These are phyloP conservation scores for Cryomyces antarcticus DNA, from an alignment of 495 filamentous ascomycete genomes.

Conservation along the genomic window DNA sequence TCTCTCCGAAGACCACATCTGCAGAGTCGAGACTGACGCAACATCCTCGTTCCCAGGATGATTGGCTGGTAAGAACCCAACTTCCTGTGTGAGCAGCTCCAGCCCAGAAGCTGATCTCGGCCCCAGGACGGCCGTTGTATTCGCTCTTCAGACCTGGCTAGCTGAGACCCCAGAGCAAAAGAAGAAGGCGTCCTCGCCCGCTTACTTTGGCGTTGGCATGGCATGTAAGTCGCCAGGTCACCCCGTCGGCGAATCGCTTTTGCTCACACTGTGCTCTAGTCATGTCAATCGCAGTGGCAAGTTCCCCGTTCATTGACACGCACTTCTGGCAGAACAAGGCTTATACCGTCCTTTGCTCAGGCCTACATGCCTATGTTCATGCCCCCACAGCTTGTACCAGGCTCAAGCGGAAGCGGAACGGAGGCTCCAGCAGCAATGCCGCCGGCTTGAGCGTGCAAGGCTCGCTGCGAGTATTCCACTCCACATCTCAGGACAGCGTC, in stretches of 20 bases:
- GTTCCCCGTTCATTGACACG: conserved; percentile 8
- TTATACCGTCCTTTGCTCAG: conserved; percentile 13
- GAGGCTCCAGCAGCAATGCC: conserved; percentile 20
- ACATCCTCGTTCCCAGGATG: conserved; percentile 23
- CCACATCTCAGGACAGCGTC: no score
- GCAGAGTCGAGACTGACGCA: neutral
- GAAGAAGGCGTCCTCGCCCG: conserved; percentile 47
- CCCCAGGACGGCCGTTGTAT: conserved; percentile 58
- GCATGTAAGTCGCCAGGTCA: conserved; percentile 35
- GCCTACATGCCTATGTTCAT: conserved; percentile 76
- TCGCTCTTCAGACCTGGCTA: conserved; percentile 71
- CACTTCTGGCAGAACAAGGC: neutral
- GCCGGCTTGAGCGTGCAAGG: conserved; percentile 5
- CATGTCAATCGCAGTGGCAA: conserved; percentile 54
- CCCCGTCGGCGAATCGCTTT: conserved; percentile 1
- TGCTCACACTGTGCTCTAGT: conserved; percentile 28
- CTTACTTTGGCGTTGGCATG: conserved; percentile 72
- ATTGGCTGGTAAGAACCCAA: conserved; percentile 53
- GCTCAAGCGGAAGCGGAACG: conserved; percentile 4
- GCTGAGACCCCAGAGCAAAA: conserved; percentile 61
- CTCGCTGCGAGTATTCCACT: no score
- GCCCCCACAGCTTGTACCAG: conserved; percentile 28
- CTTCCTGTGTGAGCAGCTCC: neutral
- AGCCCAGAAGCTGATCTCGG: conserved; percentile 1
- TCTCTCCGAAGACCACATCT: neutral